Base-by-base conservation (phyloP, 805 yeast genomes). In the Metschnikowia henanensis region DNA sequence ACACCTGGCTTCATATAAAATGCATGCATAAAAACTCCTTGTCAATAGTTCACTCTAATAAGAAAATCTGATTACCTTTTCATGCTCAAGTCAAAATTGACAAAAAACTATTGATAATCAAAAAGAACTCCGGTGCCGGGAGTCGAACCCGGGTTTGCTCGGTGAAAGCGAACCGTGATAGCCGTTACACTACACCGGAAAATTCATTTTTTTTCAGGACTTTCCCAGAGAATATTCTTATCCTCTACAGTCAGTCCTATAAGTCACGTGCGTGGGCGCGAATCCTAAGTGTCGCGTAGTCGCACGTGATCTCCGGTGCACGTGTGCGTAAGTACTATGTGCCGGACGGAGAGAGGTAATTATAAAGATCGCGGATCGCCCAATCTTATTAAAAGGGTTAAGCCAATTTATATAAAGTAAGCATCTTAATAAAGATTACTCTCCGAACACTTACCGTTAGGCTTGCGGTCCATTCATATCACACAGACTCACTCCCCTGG, bases 71-170 rank as follows among this genome's bases (percentile, higher is more conserved):
- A n/a, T n/a, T n/a, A n/a, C n/a, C n/a, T n/a, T n/a, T n/a, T n/a
- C n/a, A n/a, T n/a, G n/a, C n/a, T n/a, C n/a, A n/a, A n/a, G n/a
- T n/a, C n/a, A n/a, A n/a, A n/a, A n/a, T n/a, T n/a, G n/a, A n/a
- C n/a, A n/a, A n/a, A n/a, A n/a, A n/a, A n/a, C n/a, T n/a, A n/a
- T n/a, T n/a, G n/a, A n/a, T n/a, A n/a, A n/a, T n/a, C n/a, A 49
- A 57, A 53, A 46, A 46, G 48, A 46, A 46, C 76, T 81, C 87
- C 87, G 85, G 79, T 80, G 75, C 87, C 84, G 87, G 87, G 87
- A 80, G 85, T 81, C 85, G 87, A 82, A 81, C 87, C 86, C 87
- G 84, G 83, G 80, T 75, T 70, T 81, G 83, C 86, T 79, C 85
- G 84, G 86, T 81, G 85, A 81, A 80, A 81, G 86, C 84, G 84